Conservation (phyloP, 2,329 filamentous ascomycete genomes). For the Colletotrichum sp. region DNA sequence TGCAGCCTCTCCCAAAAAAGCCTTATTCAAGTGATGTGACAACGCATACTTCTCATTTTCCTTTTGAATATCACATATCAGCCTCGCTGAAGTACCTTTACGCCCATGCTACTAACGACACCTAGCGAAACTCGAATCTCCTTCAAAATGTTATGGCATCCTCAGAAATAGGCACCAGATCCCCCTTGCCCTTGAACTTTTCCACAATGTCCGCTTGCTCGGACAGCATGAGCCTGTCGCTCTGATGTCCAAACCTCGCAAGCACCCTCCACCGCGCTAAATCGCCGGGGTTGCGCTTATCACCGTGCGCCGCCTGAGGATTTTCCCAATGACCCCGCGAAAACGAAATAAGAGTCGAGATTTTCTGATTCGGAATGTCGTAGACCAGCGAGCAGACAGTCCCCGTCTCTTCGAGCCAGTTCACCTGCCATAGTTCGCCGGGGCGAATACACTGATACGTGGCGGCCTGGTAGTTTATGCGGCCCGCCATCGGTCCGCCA, state of each 20-base stretch:
- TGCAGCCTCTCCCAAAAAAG: too few species aligned
- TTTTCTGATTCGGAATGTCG: constrained; percentile 52
- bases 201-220: constrained; percentile 59
- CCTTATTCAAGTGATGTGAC: not conserved
- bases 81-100: not conserved
- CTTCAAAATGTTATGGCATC: constrained; percentile 27
- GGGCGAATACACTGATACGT: constrained; percentile 63
- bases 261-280: constrained; percentile 56
- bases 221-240: constrained; percentile 53
- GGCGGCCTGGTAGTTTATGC: constrained; percentile 56
- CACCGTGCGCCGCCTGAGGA: constrained; percentile 53
- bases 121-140: not conserved
- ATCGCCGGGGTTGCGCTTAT: constrained; percentile 57
- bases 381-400: constrained; percentile 61
- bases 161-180: constrained; percentile 49
- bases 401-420: constrained; percentile 66
- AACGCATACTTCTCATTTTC: not conserved
- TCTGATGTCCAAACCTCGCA: constrained; percentile 52
- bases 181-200: constrained; percentile 52
- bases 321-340: constrained; percentile 62
- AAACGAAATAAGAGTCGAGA: constrained; percentile 59
- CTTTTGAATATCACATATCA: not conserved
- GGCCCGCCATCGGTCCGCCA: constrained; percentile 62
- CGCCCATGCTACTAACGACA: not conserved
- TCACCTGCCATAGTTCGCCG: constrained; percentile 64